These are phyloP conservation scores for Saxophila tyrrhenica DNA, from an alignment of 495 filamentous ascomycete species.

Conservation along the genomic window DNA sequence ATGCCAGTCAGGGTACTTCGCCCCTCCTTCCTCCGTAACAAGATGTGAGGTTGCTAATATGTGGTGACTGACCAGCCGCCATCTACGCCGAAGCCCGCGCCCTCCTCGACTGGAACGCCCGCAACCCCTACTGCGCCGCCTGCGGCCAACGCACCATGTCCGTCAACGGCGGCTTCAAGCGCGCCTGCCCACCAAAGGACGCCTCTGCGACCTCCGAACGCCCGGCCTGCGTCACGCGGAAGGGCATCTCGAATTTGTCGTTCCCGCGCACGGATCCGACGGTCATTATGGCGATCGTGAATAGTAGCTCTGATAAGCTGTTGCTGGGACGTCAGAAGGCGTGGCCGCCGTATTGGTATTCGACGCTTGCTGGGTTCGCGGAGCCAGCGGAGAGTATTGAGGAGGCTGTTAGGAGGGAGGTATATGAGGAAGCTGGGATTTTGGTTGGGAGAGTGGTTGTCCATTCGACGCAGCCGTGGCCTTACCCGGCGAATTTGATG, in stretches of 20 bases:
- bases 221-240: slow-evolving; percentile 62
- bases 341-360: slow-evolving; percentile 78
- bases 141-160: slow-evolving; percentile 79
- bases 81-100: slow-evolving; percentile 85
- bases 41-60: slow-evolving; percentile 2
- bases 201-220: slow-evolving; percentile 34
- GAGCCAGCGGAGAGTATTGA: slow-evolving; percentile 93
- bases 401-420: slow-evolving; percentile 87
- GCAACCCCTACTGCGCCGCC: slow-evolving; percentile 81
- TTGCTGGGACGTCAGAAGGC: slow-evolving; percentile 76
- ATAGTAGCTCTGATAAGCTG: slow-evolving; percentile 56
- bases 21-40: slow-evolving; percentile 1
- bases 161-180: slow-evolving; percentile 81
- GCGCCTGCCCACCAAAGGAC: slow-evolving; percentile 77
- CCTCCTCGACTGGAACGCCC: slow-evolving; percentile 87
- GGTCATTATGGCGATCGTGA: slow-evolving; percentile 86
- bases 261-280: slow-evolving; percentile 96
- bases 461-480: slow-evolving; percentile 88
- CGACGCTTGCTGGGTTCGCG: slow-evolving; percentile 84
- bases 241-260: slow-evolving; percentile 64
- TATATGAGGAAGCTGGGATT: slow-evolving; percentile 92
- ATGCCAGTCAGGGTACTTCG: slow-evolving; percentile 47
- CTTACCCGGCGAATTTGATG: slow-evolving; percentile 84
- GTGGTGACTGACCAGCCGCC: slow-evolving; percentile 46
- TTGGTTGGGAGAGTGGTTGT: slow-evolving; percentile 76